phyloP scores from a whole-genome alignment of 2,329 filamentous ascomycete species.

The Cercospora zeae-maydis region DNA sequence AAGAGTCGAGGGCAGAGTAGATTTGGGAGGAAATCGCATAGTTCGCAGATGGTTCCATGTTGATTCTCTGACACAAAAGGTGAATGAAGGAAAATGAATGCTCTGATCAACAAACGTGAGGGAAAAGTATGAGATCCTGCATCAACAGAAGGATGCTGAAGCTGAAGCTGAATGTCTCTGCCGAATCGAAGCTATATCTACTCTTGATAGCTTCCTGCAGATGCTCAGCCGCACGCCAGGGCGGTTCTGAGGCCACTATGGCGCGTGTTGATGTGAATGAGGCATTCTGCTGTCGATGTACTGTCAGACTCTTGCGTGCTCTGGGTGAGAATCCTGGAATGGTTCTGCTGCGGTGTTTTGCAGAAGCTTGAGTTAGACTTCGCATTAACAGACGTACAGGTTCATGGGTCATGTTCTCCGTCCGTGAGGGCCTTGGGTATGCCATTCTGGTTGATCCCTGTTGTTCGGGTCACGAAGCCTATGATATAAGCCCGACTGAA shows the following conservation, averaged over 20 bases:
- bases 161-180: neutral
- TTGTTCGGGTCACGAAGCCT: neutral
- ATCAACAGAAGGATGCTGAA: neutral
- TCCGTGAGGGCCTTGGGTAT: neutral
- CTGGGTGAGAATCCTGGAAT: neutral
- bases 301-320: neutral
- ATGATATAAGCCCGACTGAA: neutral
- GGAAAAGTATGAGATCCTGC: neutral
- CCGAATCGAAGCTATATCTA: conserved; percentile 2
- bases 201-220: neutral
- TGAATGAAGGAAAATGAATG: neutral
- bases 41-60: conserved; percentile 7
- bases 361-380: neutral
- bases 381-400: neutral
- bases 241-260: conserved; percentile 21
- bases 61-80: too few species aligned
- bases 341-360: neutral
- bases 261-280: conserved; percentile 16
- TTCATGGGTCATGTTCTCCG: neutral
- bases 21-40: neutral
- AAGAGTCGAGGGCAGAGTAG: neutral
- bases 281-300: conserved; percentile 11
- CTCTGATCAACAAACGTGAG: neutral
- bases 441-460: neutral
- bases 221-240: neutral